Evolutionary conservation across 1,284 basidiomycete genomes (phyloP).

Genomic region (Stereum hirsutum): DNA sequence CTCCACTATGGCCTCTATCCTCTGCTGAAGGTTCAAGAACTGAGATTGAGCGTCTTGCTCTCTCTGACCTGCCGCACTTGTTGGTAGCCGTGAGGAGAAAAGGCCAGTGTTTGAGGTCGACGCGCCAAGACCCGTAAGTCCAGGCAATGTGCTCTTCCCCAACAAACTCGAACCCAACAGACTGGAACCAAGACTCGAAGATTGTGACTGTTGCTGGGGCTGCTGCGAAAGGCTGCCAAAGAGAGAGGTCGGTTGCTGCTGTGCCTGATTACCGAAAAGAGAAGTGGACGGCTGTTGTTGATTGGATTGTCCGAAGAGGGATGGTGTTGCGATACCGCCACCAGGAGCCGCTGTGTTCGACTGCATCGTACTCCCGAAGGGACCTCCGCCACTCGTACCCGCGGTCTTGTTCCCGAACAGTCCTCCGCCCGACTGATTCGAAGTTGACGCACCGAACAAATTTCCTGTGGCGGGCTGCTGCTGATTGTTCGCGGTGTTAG

Average conservation of each 20-base stretch:
- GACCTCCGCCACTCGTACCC: slow-evolving; percentile 13
- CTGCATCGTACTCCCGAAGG: slow-evolving; percentile 8
- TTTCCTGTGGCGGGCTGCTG: slow-evolving; percentile 16
- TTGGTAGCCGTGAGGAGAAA: slow-evolving; percentile 17
- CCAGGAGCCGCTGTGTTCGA: not conserved
- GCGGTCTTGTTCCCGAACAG: slow-evolving; percentile 27
- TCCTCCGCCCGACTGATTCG: slow-evolving; percentile 18
- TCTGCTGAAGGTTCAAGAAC: slow-evolving; percentile 45
- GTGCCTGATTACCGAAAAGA: slow-evolving; percentile 14
- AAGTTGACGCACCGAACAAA: slow-evolving; percentile 19
- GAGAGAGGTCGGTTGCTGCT: slow-evolving; percentile 19
- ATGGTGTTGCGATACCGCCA: slow-evolving; percentile 14
- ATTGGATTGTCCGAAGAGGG: slow-evolving; percentile 14
- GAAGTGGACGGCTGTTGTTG: slow-evolving; percentile 18
- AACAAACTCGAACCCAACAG: slow-evolving; percentile 16
- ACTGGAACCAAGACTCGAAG: slow-evolving; percentile 3
- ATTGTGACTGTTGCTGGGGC: slow-evolving; percentile 8
- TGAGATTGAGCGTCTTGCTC: slow-evolving; percentile 54
- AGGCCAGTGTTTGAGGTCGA: slow-evolving; percentile 14
- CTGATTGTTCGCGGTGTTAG: slow-evolving; percentile 9
- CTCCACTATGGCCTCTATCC: slow-evolving; percentile 57
- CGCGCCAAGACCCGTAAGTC: slow-evolving; percentile 18
- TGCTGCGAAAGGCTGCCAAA: slow-evolving; percentile 22
- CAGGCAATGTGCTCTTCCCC: slow-evolving; percentile 14
- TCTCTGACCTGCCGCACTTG: slow-evolving; percentile 29